phyloP scores from a whole-genome alignment of 768 basidiomycete genomes.

The Lentinula guzmanii region DNA sequence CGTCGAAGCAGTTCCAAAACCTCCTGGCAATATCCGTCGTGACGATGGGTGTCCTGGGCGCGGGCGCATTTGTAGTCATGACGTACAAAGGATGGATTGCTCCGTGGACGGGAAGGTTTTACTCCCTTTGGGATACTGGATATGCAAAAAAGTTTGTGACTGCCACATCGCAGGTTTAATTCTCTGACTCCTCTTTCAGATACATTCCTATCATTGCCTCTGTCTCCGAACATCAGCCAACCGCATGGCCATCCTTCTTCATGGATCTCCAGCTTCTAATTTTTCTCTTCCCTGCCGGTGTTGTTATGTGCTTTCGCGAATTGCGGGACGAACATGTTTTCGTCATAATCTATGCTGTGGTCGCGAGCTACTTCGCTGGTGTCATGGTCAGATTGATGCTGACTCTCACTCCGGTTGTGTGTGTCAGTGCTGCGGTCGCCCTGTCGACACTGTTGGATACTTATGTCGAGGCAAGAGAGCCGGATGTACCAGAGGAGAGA shows the following conservation, averaged over 20 bases:
- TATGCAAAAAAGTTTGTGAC: conserved; percentile 88
- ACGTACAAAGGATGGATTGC: conserved; percentile 95
- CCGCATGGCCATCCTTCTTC: conserved; percentile 99
- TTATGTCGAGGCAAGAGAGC: conserved; percentile 82
- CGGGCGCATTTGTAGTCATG: conserved; percentile 66
- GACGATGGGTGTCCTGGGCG: conserved; percentile 63
- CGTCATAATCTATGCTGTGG: conserved; percentile 94
- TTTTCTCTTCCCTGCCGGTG: conserved; percentile 96
- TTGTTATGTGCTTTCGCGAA: conserved; percentile 88
- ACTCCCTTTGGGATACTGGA: conserved; percentile 98
- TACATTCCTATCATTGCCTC: conserved; percentile 98
- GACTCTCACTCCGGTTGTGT: conserved; percentile 94
- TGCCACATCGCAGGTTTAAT: conserved; percentile 5
- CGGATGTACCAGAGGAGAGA: conserved; percentile 25
- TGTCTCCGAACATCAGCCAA: conserved; percentile 98
- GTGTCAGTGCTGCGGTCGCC: conserved; percentile 88
- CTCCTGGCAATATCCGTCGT: conserved; percentile 70
- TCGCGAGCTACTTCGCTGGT: conserved; percentile 97
- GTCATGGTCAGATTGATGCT: conserved; percentile 99
- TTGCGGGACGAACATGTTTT: conserved; percentile 96
- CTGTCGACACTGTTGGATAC: conserved; percentile 83
- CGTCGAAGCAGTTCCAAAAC: conserved; percentile 87
- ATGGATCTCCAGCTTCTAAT: conserved; percentile 99
- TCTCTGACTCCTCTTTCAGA: conserved; percentile 28
- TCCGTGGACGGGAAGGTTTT: conserved; percentile 99